Conservation (phyloP, 163 green algal genomes). For the Volvox carteri region DNA sequence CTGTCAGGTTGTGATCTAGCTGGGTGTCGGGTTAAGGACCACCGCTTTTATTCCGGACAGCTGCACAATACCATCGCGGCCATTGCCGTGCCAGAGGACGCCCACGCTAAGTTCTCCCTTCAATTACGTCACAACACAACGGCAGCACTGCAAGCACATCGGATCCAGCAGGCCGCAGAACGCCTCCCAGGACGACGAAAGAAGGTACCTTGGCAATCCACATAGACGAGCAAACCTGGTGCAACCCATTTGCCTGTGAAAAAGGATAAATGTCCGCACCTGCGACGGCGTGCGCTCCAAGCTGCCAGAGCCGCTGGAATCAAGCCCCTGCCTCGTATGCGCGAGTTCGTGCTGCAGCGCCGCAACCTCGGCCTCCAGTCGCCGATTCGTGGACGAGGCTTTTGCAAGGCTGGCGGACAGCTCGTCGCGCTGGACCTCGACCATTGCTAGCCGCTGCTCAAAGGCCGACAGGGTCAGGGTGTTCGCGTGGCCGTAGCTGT, state of each 20-base stretch:
- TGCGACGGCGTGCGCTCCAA: background rate
- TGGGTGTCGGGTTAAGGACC: no score
- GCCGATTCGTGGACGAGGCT: background rate
- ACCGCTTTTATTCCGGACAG: no score
- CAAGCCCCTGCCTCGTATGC: background rate
- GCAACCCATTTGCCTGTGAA: no score
- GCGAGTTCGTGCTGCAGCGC: constrained; percentile 25
- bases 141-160: no score
- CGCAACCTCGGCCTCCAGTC: constrained; percentile 13
- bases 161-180: no score
- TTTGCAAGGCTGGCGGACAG: constrained; percentile 25
- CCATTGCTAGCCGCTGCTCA: constrained; percentile 45
- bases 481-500: constrained; percentile 43
- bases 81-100: no score
- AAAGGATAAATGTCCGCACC: no score
- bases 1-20: background rate
- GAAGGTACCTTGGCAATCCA: no score
- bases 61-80: background rate
- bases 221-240: no score
- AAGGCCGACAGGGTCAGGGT: constrained; percentile 41
- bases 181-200: no score
- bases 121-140: no score
- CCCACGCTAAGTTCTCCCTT: no score
- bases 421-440: constrained; percentile 36
- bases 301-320: background rate